Conservation (phyloP, 2,329 filamentous ascomycete genomes). For the Aspergillus aculeatus region DNA sequence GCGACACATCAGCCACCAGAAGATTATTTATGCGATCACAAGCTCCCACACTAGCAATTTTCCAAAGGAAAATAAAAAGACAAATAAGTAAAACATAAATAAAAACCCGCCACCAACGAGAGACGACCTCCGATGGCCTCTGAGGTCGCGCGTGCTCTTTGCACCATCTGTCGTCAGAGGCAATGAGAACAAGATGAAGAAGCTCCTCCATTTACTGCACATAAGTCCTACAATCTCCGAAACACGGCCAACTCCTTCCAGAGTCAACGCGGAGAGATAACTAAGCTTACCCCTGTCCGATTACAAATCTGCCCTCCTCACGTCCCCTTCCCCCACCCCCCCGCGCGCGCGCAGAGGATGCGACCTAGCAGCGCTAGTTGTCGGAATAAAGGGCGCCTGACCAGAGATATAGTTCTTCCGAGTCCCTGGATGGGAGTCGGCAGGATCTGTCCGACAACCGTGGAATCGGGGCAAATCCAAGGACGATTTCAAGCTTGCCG, state of each 20-base stretch:
- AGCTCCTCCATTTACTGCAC: background rate
- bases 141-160: background rate
- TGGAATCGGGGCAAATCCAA: constrained; percentile 3
- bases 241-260: background rate
- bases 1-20: background rate
- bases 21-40: background rate
- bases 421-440: constrained; percentile 21
- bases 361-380: background rate
- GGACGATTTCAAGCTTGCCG: constrained; percentile 33
- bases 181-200: background rate
- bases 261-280: background rate
- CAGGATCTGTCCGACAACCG: constrained; percentile 16
- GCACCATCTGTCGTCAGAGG: background rate
- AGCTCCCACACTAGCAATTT: background rate
- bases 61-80: too few species aligned
- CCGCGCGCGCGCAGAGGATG: background rate
- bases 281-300: background rate
- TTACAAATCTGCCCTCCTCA: background rate
- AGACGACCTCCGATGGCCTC: too few species aligned
- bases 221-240: background rate
- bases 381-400: background rate
- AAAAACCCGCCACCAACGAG: too few species aligned
- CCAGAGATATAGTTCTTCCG: constrained; percentile 10
- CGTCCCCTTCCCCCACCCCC: background rate
- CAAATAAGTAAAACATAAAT: too few species aligned